Conservation (phyloP, 192 early-diverging fungal genomes). For the Dissophora globulifera region DNA sequence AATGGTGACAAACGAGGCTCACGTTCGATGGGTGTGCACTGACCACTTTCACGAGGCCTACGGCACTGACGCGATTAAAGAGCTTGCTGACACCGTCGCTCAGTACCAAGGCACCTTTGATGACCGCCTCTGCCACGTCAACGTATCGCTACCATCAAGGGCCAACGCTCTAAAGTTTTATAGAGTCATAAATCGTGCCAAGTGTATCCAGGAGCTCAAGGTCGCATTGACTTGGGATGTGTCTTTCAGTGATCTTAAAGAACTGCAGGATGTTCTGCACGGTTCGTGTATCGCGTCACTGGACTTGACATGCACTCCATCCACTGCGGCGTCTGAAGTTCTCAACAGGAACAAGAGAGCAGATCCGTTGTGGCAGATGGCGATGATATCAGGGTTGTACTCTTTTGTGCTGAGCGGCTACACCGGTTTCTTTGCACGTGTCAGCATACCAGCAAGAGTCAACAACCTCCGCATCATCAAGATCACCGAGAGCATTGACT, state of each 20-base stretch:
- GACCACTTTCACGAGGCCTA: conserved; percentile 27
- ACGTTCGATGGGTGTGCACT: conserved; percentile 39
- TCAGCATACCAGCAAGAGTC: background rate
- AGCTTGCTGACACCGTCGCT: conserved; percentile 8
- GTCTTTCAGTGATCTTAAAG: conserved; percentile 5
- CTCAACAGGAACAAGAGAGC: conserved; percentile 14
- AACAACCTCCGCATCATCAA: background rate
- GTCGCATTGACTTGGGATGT: conserved; percentile 17
- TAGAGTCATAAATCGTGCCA: conserved; percentile 5
- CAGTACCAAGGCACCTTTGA: conserved; percentile 15
- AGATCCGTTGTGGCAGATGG: conserved; percentile 16
- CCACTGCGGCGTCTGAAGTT: background rate
- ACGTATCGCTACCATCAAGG: conserved; percentile 7
- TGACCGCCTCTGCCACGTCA: conserved; percentile 9
- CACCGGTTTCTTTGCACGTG: conserved; percentile 12
- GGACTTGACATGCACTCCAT: conserved; percentile 3
- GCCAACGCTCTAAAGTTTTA: conserved; percentile 21
- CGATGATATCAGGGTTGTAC: conserved; percentile 2
- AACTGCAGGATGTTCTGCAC: conserved; percentile 13
- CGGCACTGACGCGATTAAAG: background rate
- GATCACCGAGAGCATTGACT: conserved; percentile 15
- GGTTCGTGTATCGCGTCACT: conserved; percentile 12
- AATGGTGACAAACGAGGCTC: conserved; percentile 8
- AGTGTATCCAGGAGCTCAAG: conserved; percentile 19
- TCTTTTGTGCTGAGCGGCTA: conserved; percentile 15